These are phyloP conservation scores for Setaria viridis DNA, from an alignment of 202 grass and related monocot species.

Conservation along the genomic window DNA sequence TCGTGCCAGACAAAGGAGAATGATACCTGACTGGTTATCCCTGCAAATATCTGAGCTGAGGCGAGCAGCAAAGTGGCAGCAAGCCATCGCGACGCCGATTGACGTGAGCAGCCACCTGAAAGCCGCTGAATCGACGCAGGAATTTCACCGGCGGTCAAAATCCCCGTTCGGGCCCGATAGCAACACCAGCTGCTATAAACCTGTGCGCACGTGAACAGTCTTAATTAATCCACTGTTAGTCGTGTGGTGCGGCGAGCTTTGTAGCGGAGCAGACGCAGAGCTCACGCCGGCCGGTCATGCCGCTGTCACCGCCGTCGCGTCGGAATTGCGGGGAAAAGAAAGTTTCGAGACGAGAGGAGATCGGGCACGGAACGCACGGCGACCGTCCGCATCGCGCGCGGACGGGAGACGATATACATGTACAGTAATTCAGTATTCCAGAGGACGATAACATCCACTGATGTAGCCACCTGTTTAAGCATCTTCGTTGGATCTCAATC, in stretches of 20 bases:
- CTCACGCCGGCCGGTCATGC: constrained; percentile 7
- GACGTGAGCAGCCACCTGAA: constrained; percentile 2
- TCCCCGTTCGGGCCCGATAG: background rate
- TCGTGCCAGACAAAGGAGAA: background rate
- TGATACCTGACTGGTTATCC: background rate
- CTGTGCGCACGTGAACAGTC: constrained; percentile 17
- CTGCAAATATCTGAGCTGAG: constrained; percentile 27
- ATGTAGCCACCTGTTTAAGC: constrained; percentile 21
- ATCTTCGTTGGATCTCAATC: background rate
- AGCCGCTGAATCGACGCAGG: background rate
- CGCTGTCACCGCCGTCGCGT: constrained; percentile 4
- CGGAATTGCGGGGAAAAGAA: background rate
- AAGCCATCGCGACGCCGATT: background rate
- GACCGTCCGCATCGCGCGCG: constrained; percentile 23
- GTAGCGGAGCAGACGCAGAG: background rate
- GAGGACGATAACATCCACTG: background rate
- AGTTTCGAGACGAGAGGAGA: background rate
- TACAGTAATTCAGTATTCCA: too few relatives aligned
- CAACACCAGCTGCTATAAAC: background rate
- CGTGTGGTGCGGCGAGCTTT: constrained; percentile 10
- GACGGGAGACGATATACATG: background rate
- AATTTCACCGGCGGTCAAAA: background rate
- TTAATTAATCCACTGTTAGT: constrained; percentile 12
- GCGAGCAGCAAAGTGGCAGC: background rate
- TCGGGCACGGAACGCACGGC: background rate